Conservation (phyloP, 169 alveolate genomes). For the Eimeria sp. region DNA sequence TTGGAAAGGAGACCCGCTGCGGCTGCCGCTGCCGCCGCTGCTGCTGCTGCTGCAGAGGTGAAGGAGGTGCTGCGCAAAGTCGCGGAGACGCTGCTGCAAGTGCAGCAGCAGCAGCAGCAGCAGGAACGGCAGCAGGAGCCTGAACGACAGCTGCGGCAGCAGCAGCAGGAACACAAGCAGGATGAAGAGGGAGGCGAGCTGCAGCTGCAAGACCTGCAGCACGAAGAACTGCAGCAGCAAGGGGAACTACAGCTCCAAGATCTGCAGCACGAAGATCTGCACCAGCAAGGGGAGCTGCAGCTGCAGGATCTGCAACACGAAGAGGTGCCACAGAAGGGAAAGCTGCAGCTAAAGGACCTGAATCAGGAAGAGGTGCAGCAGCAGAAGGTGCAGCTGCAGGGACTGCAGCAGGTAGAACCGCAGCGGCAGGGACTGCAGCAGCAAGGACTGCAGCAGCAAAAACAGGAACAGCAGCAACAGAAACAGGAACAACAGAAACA, state of each 20-base stretch:
- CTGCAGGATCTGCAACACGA: too few species aligned
- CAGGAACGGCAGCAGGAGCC: too few species aligned
- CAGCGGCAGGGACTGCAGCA: background rate
- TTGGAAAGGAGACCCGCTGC: background rate
- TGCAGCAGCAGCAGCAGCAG: conserved; percentile 1
- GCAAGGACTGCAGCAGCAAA: too few species aligned
- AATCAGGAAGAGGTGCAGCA: too few species aligned
- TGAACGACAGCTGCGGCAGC: too few species aligned
- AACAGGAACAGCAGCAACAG: too few species aligned
- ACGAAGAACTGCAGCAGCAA: too few species aligned
- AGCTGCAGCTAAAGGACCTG: too few species aligned
- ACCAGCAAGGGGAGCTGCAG: background rate
- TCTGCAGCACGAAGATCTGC: too few species aligned
- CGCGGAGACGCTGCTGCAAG: conserved; percentile 15
- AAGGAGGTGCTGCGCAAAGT: conserved; percentile 26
- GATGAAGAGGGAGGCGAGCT: background rate
- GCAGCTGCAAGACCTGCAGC: background rate
- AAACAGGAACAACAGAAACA: background rate
- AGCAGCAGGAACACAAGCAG: too few species aligned
- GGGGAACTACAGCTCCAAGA: too few species aligned
- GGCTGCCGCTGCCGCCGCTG: background rate
- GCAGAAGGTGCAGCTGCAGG: background rate
- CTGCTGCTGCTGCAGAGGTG: conserved; percentile 39
- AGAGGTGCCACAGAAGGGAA: too few species aligned
- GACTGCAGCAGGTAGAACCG: background rate